These are phyloP conservation scores for Populus simonii DNA, from an alignment of 345 rosid species.

Conservation along the genomic window DNA sequence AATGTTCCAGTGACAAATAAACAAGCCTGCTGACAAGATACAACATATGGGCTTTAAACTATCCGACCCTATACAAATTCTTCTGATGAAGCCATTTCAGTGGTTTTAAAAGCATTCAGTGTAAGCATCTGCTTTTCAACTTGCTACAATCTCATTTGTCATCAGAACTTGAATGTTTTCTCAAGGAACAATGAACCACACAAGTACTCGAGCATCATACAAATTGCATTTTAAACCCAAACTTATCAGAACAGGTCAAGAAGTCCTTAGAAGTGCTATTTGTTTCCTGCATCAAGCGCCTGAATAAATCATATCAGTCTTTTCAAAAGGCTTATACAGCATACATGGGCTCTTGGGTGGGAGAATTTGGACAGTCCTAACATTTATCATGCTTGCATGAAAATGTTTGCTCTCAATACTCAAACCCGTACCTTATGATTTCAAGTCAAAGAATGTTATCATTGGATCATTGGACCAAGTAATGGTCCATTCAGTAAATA, in stretches of 20 bases:
- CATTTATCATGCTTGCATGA: not conserved
- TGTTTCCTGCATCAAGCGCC: not conserved
- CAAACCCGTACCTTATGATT: not conserved
- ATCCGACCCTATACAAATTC: not conserved
- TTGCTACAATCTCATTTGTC: not conserved
- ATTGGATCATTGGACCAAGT: not conserved
- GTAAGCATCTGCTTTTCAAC: not conserved
- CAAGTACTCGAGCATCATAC: not conserved
- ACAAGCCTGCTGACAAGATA: not conserved
- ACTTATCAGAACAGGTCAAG: not conserved
- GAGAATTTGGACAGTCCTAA: not conserved
- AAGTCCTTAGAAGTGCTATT: not conserved
- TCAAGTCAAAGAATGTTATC: not conserved
- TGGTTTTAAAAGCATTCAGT: not conserved
- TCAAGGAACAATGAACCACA: not conserved
- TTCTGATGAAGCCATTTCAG: not conserved
- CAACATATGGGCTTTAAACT: not conserved
- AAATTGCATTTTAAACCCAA: not conserved
- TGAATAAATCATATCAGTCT: not conserved
- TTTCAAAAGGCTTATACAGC: not conserved
- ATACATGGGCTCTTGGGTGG: not conserved
- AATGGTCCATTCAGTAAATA: not conserved
- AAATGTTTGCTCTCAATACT: not conserved
- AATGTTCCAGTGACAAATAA: not conserved
- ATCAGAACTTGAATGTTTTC: not conserved